Evolutionary conservation across 768 basidiomycete genomes (phyloP).

Genomic region (Pisolithus orientalis): DNA sequence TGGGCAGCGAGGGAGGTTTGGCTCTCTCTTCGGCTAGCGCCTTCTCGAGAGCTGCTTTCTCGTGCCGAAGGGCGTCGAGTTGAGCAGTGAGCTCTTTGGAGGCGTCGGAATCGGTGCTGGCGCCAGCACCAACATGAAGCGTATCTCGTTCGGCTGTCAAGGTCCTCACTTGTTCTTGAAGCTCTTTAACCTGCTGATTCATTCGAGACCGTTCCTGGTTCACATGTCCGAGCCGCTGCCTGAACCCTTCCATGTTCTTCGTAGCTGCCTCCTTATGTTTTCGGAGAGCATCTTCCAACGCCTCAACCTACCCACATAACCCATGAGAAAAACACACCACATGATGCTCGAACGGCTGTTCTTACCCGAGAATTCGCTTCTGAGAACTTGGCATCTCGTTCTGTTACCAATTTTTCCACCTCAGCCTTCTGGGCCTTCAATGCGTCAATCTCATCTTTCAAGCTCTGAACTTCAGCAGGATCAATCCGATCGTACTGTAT

Average conservation of each 20-base stretch:
- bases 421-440: constrained; percentile 41
- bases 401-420: constrained; percentile 21
- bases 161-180: constrained; percentile 24
- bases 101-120: constrained; percentile 10
- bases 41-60: constrained; percentile 35
- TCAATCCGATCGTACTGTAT: constrained; percentile 81
- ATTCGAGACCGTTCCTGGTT: constrained; percentile 25
- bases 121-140: constrained; percentile 11
- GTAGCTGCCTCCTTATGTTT: constrained; percentile 24
- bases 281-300: constrained; percentile 38
- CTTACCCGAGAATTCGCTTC: constrained; percentile 29
- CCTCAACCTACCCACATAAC: constrained; percentile 29
- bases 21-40: constrained; percentile 33
- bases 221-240: constrained; percentile 16
- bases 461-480: constrained; percentile 72
- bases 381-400: constrained; percentile 26
- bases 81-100: constrained; percentile 29
- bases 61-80: constrained; percentile 29
- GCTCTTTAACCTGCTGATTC: constrained; percentile 19
- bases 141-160: constrained; percentile 25
- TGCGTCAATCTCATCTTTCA: constrained; percentile 65
- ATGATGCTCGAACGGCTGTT: background rate
- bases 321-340: background rate
- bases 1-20: constrained; percentile 10
- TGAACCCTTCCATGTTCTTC: constrained; percentile 12